Percentiles rank a stretch among this genome's conserved stretches.
Conservation (phyloP, 805 yeast species). For the Candida quercuum region DNA sequence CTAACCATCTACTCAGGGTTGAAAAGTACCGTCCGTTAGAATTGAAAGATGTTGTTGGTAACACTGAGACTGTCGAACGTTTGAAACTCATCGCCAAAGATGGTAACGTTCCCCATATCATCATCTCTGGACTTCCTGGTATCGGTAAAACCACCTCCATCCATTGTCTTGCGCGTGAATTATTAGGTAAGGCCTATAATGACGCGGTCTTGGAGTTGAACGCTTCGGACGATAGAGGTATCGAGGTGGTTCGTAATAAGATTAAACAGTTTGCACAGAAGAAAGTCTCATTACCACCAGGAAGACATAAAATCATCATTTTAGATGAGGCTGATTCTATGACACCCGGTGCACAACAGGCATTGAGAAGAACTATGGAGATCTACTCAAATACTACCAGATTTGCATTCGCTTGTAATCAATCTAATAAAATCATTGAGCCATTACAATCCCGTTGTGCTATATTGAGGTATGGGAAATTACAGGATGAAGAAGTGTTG, state of each 20-base stretch:
- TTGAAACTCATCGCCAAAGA: constrained; percentile 79
- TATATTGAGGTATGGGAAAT: constrained; percentile 74
- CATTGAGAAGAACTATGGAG: constrained; percentile 92
- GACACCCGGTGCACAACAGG: constrained; percentile 97
- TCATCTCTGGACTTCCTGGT: constrained; percentile 94
- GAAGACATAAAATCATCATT: constrained; percentile 88
- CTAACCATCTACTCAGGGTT: constrained; percentile 45
- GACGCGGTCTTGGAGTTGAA: constrained; percentile 91
- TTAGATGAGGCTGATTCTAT: constrained; percentile 94
- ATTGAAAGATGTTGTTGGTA: constrained; percentile 87
- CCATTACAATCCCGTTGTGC: constrained; percentile 97
- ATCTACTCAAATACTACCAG: constrained; percentile 92
- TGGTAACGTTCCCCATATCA: constrained; percentile 96
- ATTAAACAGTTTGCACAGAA: constrained; percentile 96
- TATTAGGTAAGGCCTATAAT: constrained; percentile 64
- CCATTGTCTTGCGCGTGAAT: constrained; percentile 80
- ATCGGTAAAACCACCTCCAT: constrained; percentile 96
- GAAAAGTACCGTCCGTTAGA: constrained; percentile 87
- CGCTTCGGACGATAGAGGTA: constrained; percentile 97
- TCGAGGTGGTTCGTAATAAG: constrained; percentile 89
- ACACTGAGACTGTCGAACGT: constrained; percentile 82
- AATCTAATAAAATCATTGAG: constrained; percentile 89
- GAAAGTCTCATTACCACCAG: constrained; percentile 79
- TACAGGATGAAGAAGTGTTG: constrained; percentile 81
- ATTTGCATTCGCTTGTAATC: constrained; percentile 98